These are phyloP conservation scores for Emergomyces pasteurianus DNA, from an alignment of 2,329 filamentous ascomycete species.

Conservation along the genomic window DNA sequence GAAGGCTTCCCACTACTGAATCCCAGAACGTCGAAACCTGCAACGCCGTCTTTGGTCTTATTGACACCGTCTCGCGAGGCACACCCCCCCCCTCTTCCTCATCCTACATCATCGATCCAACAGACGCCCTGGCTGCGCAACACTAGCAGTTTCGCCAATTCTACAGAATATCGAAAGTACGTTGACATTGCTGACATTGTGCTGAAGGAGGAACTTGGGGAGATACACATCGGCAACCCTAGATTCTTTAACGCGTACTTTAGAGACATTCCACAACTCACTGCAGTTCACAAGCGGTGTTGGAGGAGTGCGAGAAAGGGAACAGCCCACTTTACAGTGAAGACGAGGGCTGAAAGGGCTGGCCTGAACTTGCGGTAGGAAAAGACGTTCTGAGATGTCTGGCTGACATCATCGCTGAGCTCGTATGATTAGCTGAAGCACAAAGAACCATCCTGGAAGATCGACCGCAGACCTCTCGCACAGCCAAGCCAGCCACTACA, in stretches of 20 bases:
- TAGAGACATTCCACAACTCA: conserved; percentile 10
- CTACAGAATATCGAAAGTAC: conserved; percentile 11
- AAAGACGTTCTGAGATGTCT: not conserved
- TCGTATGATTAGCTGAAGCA: not conserved
- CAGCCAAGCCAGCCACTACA: not conserved
- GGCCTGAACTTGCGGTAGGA: not conserved
- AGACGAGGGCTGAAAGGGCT: not conserved
- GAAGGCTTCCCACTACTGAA: not conserved
- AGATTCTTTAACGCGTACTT: conserved; percentile 14
- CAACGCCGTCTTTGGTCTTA: conserved; percentile 1
- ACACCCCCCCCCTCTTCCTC: not conserved
- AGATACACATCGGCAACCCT: conserved; percentile 10
- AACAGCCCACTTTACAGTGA: not conserved
- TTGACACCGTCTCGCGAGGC: not conserved
- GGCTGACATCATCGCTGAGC: not conserved
- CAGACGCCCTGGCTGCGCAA: conserved; percentile 10
- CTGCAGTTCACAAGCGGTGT: not conserved
- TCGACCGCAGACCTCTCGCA: not conserved
- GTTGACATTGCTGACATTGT: conserved; percentile 10
- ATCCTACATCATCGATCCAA: conserved; percentile 4
- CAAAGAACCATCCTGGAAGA: not conserved
- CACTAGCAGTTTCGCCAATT: conserved; percentile 12
- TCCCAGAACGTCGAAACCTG: not conserved
- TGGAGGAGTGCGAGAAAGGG: not conserved
- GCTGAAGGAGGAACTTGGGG: conserved; percentile 12